Base-by-base conservation (phyloP, 2,329 filamentous ascomycete genomes). In the Beauveria bassiana region DNA sequence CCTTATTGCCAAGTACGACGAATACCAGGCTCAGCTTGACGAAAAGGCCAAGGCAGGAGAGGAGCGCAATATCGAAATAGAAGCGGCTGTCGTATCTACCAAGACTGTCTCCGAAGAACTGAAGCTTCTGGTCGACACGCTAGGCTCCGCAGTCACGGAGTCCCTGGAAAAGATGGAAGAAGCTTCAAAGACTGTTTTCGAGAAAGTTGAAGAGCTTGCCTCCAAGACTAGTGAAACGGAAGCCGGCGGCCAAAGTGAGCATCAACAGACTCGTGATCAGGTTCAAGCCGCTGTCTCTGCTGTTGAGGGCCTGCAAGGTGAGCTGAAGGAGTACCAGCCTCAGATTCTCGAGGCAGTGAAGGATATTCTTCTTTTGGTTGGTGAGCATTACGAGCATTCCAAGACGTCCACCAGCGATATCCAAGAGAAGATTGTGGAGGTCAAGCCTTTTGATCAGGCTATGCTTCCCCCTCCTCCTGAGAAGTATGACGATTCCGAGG, bases 71-170 rank as follows among this genome's bases (percentile, higher is more conserved):
- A 76, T 83, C 40, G 84, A 89, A 65, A 86, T 92, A 64, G 85
- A 93, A 62, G 87, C 89, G 61, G 85, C 91, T 5, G 79, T 96
- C 8, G 80, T 86, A 18, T 84, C 81, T 64, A 93, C 89, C 28
- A 96, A 92, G 74, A 81, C 84, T 5, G 84, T 96, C 59, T 86
- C 91, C 0, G 93, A 97, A 64, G 95, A 98, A 67, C 84, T 98
- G 62, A 93, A 91, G 73, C 78, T 90, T 9, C 85, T 96, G 1
- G 87, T 96, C 61, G 92, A 96, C 67, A 92, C 90, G 0, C 86
- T 97, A 52, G 90, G 91, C 8, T 85, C 86, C 42, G 88, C 87
- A 7, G 86, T 96, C 59, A 90, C 88, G 0, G 91, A 96, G 59
- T 88, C 90, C 1, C 84, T 93, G 61, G 90, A 96, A 69, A 93